A percentile compares a stretch with the other conserved stretches of the same genome.
Evolutionary conservation across 1,139 yeast species (phyloP).

Genomic region (Eremothecium gossypii): DNA sequence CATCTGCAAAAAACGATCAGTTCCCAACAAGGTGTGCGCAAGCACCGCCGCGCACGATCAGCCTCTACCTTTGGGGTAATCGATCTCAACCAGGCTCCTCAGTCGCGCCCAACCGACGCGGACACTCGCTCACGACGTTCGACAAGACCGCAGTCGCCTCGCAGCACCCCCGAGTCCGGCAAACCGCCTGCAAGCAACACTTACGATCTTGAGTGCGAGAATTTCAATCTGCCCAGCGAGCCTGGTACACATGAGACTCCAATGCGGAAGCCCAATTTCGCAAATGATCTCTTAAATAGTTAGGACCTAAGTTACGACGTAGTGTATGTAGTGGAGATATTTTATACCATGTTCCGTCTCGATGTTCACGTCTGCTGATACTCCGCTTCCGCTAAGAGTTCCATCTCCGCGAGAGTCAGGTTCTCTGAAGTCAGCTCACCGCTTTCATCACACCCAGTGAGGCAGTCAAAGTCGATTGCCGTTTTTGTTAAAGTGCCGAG

Average conservation of each 20-base stretch:
- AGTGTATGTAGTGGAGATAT: neutral
- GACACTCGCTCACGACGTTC: neutral
- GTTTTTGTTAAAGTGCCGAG: conserved; percentile 14
- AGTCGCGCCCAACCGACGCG: conserved; percentile 6
- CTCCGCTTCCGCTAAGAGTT: conserved; percentile 19
- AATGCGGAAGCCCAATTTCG: conserved; percentile 19
- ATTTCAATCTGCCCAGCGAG: conserved; percentile 17
- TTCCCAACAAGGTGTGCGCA: conserved; percentile 8
- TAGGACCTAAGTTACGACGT: conserved; percentile 1
- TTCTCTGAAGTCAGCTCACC: conserved; percentile 23
- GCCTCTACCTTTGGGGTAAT: conserved; percentile 26
- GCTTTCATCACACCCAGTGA: conserved; percentile 20
- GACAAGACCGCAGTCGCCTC: too few relatives aligned
- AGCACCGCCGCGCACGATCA: conserved; percentile 24
- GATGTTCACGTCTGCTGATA: conserved; percentile 1
- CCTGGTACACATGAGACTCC: conserved; percentile 19
- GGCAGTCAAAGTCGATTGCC: conserved; percentile 19
- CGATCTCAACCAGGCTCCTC: conserved; percentile 22
- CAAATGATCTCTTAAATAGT: conserved; percentile 19
- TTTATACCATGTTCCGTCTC: neutral
- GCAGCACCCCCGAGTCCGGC: too few relatives aligned
- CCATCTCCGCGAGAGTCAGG: conserved; percentile 24
- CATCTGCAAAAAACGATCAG: conserved; percentile 3
- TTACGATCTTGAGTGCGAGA: too few relatives aligned
- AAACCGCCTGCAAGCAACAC: too few relatives aligned